Evolutionary conservation across 2,329 filamentous ascomycete genomes (phyloP).

Genomic region (Calonectria ilicicola): DNA sequence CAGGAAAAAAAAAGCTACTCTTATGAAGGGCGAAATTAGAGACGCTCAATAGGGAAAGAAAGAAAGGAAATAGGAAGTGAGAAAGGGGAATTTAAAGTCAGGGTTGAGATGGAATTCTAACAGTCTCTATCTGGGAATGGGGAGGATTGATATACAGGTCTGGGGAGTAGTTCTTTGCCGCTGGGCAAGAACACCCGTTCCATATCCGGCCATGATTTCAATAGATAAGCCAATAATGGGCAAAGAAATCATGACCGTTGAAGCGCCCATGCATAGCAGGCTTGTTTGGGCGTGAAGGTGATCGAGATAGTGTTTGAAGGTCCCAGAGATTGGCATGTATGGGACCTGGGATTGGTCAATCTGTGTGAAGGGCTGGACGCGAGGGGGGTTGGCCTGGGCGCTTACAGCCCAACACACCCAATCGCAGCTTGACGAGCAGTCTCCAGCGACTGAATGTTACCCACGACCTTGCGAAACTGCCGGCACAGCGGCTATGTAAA

Average conservation of each 20-base stretch:
- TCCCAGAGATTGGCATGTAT: constrained; percentile 29
- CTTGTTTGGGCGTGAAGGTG: constrained; percentile 25
- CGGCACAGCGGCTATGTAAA: constrained; percentile 37
- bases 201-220: constrained; percentile 27
- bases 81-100: constrained; percentile 16
- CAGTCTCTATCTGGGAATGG: constrained; percentile 12
- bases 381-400: constrained; percentile 33
- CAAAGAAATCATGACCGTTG: background rate
- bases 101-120: constrained; percentile 4
- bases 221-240: constrained; percentile 31
- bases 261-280: constrained; percentile 43
- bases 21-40: constrained; percentile 12
- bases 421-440: constrained; percentile 22
- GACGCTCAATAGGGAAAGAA: constrained; percentile 25
- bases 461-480: constrained; percentile 25
- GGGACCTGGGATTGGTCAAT: constrained; percentile 33
- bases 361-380: constrained; percentile 4
- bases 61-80: constrained; percentile 16
- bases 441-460: constrained; percentile 27
- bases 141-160: constrained; percentile 36
- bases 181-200: constrained; percentile 22
- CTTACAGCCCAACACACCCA: constrained; percentile 34
- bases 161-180: constrained; percentile 26
- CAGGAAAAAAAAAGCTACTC: constrained; percentile 22
- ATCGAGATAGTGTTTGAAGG: constrained; percentile 24